Evolutionary conservation across 805 yeast genomes (phyloP), one percentile per base, ranked within the genome.

Genomic region (Yamadazyma laniorum): DNA sequence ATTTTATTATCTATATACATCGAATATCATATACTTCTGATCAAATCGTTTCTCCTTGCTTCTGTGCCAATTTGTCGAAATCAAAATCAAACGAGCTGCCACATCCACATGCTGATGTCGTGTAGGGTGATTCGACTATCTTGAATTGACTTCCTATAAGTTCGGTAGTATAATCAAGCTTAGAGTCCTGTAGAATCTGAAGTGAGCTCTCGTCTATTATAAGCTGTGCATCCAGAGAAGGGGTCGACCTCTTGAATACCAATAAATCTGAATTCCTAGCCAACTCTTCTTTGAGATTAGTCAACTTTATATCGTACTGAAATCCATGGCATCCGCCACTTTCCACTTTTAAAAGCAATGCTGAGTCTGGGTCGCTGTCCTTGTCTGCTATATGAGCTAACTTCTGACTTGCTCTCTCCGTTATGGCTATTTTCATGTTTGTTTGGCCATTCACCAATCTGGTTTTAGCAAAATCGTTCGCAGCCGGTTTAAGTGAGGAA

Each of bases 311-410:
- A 47, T 83, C 75, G 56, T 93, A 93, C 61, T 93, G 98, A 62
- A 87, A 93, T 14, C 99, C 99, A 59, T 93, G 99, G 58, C 99
- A 93, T 1, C 99, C 99, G 7, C 99, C 99, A 53, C 95, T 84
- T 51, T 89, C 96, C 7, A 93, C 97, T 9, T 72, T 65, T 3
- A 91, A 77, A 35, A 84, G 68, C 14, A 91, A 65, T 0, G 88
- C 87, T n/a, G 80, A 52, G 23, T 78, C 64, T 1, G 79, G 77
- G 37, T 81, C 74, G 6, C 64, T 48, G 39, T 86, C 95, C 7
- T 65, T 67, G 5, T 56, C 49, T 9, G 79, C 71, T 7, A 87
- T 71, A 3, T 49, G 50, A 19, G 70, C 71, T 29, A 87, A 63
- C 56, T 82, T 84, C 6, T 55, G 56, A 19, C 71, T 61, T 2